phyloP scores from a whole-genome alignment of 2,329 filamentous ascomycete genomes.

The Chaetomiaceae sp. region DNA sequence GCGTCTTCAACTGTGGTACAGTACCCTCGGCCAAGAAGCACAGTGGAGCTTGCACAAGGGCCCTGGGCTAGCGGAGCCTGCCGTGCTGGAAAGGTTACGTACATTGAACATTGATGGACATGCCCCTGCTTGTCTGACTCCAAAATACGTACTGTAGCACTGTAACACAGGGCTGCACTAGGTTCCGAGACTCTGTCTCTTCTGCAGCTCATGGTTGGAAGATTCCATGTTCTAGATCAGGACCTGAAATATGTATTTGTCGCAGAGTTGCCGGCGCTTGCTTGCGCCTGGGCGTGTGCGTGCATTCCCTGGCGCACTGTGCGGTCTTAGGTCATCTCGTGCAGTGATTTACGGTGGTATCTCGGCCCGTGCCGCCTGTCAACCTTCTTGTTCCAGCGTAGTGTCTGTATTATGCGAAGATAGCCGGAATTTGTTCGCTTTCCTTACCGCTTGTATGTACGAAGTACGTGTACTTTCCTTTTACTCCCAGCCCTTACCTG shows the following conservation, averaged over 20 bases:
- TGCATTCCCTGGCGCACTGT: background rate
- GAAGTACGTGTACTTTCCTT: no score
- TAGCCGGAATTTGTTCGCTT: no score
- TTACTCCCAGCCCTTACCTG: no score
- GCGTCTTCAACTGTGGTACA: constrained; percentile 3
- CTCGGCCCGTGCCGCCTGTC: background rate
- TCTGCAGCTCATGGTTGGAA: background rate
- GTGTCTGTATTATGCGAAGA: background rate
- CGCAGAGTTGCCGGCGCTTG: no score
- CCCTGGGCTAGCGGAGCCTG: background rate
- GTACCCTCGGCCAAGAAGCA: constrained; percentile 7
- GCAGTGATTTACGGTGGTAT: background rate
- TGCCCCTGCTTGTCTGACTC: no score
- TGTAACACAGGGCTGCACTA: background rate
- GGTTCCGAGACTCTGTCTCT: background rate
- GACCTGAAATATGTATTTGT: background rate
- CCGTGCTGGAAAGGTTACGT: background rate
- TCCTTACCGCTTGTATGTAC: no score
- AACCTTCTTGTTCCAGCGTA: background rate
- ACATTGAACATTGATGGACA: background rate
- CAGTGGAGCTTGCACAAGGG: background rate
- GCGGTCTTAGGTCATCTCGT: background rate
- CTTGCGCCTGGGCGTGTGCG: no score
- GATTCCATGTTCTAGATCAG: background rate
- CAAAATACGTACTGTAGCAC: no score